Evolutionary conservation across 2,329 filamentous ascomycete genomes (phyloP), one percentile per base, ranked within the genome.

Genomic region (Botrytis tulipae): DNA sequence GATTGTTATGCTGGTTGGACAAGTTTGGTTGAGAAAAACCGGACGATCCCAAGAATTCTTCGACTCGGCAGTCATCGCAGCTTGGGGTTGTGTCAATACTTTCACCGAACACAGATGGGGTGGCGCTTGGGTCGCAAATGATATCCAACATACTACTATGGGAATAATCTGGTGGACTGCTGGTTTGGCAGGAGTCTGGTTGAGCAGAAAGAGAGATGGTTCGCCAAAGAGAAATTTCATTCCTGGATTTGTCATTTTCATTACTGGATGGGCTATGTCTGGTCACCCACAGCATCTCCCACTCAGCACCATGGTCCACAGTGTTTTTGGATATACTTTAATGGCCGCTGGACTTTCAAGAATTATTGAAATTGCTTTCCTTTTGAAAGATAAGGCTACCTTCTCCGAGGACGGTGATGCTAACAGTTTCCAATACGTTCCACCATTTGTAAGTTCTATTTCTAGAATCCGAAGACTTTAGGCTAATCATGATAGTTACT

Each of bases 121-220:
- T 72, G 87, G 87, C 1, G 87, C 89, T 0, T 99, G 96, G 96
- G 94, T 92, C 70, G 90, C 89, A 83, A 98, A 98, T 80, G 96
- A 99, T 82, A 90, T 97, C 84, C 95, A 99, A 82, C 96, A 99
- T 82, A 99, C 96, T 0, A 93, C 93, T n/a, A 98, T 99, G 95
- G 96, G 96, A n/a, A 90, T 99, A 75, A 90, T 99, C 70, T 99
- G 96, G 96, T 99, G 95, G 95, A 93, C 91, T 79, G 95, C 96
- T 12, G 96, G 96, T 37, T 85, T 99, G 44, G 88, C 95, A 18
- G 96, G 96, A 60, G 88, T 99, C 70, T 99, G 95, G 96, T 86
- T 99, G 57, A 97, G 94, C 82, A 89, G 90, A 76, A 93, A 91
- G 81, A 90, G 93, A 73, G 90, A 95, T 76, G 95, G 96, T 70